Evolutionary conservation across 1,284 basidiomycete species (phyloP).

Genomic region (Cutaneotrichosporon cyanovorans): DNA sequence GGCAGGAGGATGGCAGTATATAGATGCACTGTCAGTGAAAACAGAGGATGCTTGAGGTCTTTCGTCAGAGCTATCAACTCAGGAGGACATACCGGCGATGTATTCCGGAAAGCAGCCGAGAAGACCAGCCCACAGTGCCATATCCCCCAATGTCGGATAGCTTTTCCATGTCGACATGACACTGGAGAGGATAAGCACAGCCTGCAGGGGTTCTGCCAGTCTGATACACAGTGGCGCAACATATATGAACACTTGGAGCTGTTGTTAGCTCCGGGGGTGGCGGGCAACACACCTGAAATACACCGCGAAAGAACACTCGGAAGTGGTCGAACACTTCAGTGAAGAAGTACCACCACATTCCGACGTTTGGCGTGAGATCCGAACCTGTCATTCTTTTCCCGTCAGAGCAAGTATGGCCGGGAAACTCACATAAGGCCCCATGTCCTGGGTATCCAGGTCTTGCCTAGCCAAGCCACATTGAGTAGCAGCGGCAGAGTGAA

Average conservation of each 20-base stretch:
- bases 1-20: constrained; percentile 83
- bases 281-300: constrained; percentile 70
- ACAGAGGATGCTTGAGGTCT: constrained; percentile 83
- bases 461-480: constrained; percentile 18
- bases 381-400: no score
- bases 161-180: constrained; percentile 80
- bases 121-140: constrained; percentile 75
- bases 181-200: constrained; percentile 67
- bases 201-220: constrained; percentile 81
- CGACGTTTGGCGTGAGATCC: constrained; percentile 86
- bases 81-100: neutral
- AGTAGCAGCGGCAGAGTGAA: constrained; percentile 8
- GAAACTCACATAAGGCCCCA: constrained; percentile 80
- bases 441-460: constrained; percentile 62
- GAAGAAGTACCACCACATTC: constrained; percentile 99
- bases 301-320: constrained; percentile 86
- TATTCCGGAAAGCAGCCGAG: constrained; percentile 71
- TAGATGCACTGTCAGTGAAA: constrained; percentile 72
- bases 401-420: no score
- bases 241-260: constrained; percentile 82
- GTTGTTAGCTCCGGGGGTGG: constrained; percentile 4
- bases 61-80: constrained; percentile 1
- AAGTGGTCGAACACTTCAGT: constrained; percentile 99
- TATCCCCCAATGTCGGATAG: constrained; percentile 84
- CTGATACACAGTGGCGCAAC: constrained; percentile 77